Conservation (phyloP, 225 moss, liverwort and hornwort genomes). For the Rhytidiadelphus loreus region DNA sequence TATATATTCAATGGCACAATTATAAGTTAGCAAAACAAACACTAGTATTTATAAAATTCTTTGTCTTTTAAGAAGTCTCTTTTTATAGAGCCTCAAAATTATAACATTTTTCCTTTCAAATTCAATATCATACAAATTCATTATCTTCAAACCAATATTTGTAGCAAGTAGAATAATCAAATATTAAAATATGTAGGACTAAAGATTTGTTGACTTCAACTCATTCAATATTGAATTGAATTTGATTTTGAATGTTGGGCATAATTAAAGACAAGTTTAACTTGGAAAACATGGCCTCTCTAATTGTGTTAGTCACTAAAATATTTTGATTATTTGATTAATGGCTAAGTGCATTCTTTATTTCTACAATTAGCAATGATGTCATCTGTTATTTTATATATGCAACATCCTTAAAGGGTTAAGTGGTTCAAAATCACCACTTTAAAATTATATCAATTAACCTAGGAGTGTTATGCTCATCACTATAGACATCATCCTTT, state of each 20-base stretch:
- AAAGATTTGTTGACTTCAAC: not conserved
- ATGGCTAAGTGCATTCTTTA: not conserved
- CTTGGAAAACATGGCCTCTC: fast-evolving
- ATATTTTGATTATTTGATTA: not conserved
- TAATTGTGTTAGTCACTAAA: not conserved
- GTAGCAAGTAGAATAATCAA: not conserved
- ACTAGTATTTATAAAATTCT: not conserved
- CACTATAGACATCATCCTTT: too few relatives aligned
- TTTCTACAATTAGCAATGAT: too few relatives aligned
- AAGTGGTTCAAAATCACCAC: not conserved
- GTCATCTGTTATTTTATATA: not conserved
- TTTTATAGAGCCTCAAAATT: not conserved
- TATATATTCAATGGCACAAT: too few relatives aligned
- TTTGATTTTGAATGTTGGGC: not conserved
- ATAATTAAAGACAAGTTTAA: not conserved
- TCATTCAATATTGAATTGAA: not conserved
- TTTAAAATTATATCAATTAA: not conserved
- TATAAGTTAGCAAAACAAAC: not conserved
- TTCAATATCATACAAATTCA: not conserved
- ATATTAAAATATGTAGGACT: not conserved
- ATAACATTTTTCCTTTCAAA: not conserved
- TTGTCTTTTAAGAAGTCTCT: not conserved
- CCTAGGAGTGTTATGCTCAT: too few relatives aligned
- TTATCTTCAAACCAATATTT: not conserved
- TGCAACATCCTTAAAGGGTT: too few relatives aligned